Base-by-base conservation (phyloP, 108 stramenopile species). In the Licmophora abbreviata region DNA sequence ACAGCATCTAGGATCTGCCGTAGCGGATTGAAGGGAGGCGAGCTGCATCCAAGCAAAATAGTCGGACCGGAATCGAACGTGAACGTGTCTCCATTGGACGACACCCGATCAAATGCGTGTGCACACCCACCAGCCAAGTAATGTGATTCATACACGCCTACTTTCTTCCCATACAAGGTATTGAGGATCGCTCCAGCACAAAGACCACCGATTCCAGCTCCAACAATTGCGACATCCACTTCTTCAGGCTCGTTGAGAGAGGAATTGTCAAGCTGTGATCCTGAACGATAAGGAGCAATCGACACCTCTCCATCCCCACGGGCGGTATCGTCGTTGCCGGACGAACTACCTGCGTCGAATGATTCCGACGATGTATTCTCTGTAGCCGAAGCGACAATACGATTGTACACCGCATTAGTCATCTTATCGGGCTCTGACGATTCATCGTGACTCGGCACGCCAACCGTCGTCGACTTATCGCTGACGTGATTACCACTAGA, bases 51-150 rank as follows among this genome's bases (percentile, higher is more conserved):
- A 48, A 87, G 55, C 30, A 91, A 66, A 38, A 94, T 88, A 17
- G 87, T 93, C 7, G 93, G 95, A 3, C 93, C 95, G 9, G 88
- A 86, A 51, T 95, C 95, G 58, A 95, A 93, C 10, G 71, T 81
- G 53, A 89, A 88, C 21, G 55, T 61, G 5, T 59, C 33, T 14
- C 29, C 31, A 31, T 48, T 59, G 27, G 22, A 15, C 6, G 70
- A 65, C 44, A 55, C 51, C 8, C 81, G 58, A 33, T 72, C 64
- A 66, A 95, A 95, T 15, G 89, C 82, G 68, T 95, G 92, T 0
- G 95, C 92, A 48, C 85, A 87, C 17, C 95, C 95, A 1, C 92
- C 92, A 0, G 95, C 57, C 7, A 86, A 69, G 46, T 92, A 92
- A 50, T 95, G 95, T 7, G 87, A 83, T 71, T 95, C 95, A 54